Conservation (phyloP, 345 rosid species). For the Pugionium cornutum region DNA sequence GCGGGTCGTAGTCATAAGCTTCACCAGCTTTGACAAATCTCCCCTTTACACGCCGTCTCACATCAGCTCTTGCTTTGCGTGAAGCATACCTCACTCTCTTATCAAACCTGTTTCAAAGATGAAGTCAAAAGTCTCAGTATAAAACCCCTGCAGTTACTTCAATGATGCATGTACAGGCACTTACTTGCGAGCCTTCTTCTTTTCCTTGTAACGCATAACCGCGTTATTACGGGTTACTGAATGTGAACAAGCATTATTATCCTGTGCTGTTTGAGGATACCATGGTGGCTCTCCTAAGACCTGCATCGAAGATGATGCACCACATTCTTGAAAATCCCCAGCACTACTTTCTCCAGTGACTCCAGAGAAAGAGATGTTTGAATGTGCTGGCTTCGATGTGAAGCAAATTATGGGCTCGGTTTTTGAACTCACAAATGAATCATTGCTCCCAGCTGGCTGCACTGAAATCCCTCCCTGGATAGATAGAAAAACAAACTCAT, state of each 20-base stretch:
- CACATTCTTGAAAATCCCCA: conserved; percentile 92
- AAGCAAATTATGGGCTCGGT: conserved; percentile 81
- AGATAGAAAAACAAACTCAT: too few species aligned
- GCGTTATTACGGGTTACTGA: conserved; percentile 73
- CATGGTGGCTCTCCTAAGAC: conserved; percentile 89
- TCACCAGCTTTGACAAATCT: conserved; percentile 97
- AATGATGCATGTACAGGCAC: conserved; percentile 26
- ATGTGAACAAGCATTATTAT: conserved; percentile 45
- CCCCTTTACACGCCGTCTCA: conserved; percentile 93
- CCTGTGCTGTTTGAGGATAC: conserved; percentile 71
- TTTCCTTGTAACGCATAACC: conserved; percentile 93
- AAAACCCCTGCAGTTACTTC: conserved; percentile 2
- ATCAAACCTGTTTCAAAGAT: conserved; percentile 64
- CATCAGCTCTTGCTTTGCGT: conserved; percentile 99
- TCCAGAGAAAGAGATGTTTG: conserved; percentile 88
- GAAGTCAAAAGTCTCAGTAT: background rate
- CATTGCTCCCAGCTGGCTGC: background rate
- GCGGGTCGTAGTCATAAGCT: conserved; percentile 88
- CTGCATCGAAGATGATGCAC: conserved; percentile 67
- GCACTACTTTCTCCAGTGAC: conserved; percentile 77
- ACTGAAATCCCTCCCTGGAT: background rate
- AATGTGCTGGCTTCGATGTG: conserved; percentile 54
- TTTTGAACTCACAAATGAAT: conserved; percentile 56
- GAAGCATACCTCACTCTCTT: conserved; percentile 94
- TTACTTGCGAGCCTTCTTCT: conserved; percentile 94